Conservation (phyloP, 2,329 filamentous ascomycete species). For the Phyllosticta paracitricarpa region DNA sequence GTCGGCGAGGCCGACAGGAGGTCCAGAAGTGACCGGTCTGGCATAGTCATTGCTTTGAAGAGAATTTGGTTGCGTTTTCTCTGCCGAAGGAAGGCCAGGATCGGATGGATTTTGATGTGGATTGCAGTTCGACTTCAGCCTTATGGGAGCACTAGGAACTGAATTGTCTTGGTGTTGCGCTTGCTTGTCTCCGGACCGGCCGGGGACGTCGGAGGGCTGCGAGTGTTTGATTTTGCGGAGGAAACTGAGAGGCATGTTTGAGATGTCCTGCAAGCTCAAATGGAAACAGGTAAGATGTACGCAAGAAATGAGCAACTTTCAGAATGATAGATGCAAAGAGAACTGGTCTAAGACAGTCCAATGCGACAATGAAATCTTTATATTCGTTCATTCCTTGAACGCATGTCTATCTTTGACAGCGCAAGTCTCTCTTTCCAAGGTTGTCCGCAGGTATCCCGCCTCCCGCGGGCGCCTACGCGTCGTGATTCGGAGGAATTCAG, state of each 20-base stretch:
- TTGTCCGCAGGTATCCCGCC: no score
- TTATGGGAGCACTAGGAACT: background rate
- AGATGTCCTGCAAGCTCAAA: background rate
- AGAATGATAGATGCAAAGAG: background rate
- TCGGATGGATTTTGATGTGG: no score
- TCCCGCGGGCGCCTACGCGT: background rate
- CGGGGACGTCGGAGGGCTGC: background rate
- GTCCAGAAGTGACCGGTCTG: background rate
- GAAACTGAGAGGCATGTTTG: background rate
- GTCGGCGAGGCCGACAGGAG: background rate
- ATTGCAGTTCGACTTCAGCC: background rate
- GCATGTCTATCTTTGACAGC: background rate
- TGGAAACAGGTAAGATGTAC: background rate
- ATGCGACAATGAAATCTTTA: background rate
- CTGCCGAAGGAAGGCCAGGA: no score
- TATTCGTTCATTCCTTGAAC: background rate
- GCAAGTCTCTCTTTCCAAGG: background rate
- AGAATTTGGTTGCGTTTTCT: no score
- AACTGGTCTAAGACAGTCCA: background rate
- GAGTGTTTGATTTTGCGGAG: background rate
- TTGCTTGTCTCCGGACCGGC: background rate
- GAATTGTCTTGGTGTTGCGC: background rate
- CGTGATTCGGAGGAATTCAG: background rate
- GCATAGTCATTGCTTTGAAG: background rate
- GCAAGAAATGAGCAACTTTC: background rate